phyloP scores from a whole-genome alignment of 805 yeast genomes.

The Ogataea saltuana region DNA sequence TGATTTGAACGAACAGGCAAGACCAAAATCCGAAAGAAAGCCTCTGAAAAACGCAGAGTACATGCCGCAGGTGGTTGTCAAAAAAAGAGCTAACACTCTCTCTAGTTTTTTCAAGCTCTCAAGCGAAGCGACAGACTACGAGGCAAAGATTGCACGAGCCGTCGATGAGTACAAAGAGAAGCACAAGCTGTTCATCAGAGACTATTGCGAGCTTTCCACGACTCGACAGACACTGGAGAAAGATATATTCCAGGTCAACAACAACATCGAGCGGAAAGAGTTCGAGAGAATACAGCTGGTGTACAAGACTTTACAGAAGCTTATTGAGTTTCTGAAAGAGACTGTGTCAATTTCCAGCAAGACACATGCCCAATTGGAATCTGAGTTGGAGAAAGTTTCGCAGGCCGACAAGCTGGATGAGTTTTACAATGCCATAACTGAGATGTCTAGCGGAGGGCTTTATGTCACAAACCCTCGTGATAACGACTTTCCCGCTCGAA shows the following conservation, averaged over 20 bases:
- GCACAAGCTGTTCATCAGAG: constrained; percentile 10
- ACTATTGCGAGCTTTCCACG: constrained; percentile 8
- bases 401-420: constrained; percentile 14
- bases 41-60: constrained; percentile 1
- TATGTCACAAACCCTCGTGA: constrained; percentile 15
- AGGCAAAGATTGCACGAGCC: background rate
- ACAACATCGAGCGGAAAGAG: constrained; percentile 21
- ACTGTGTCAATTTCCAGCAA: constrained; percentile 1
- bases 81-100: constrained; percentile 1
- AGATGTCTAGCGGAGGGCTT: constrained; percentile 17
- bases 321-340: constrained; percentile 7
- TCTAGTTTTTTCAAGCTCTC: constrained; percentile 6
- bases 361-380: background rate
- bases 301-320: constrained; percentile 10
- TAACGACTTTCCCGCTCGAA: constrained; percentile 13
- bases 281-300: constrained; percentile 18
- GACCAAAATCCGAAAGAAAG: background rate
- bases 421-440: constrained; percentile 6
- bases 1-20: constrained; percentile 1
- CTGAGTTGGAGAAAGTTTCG: constrained; percentile 2
- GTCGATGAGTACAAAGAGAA: constrained; percentile 8
- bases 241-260: constrained; percentile 15
- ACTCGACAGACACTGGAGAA: constrained; percentile 16
- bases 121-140: background rate
- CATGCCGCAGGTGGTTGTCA: constrained; percentile 3